phyloP scores from a whole-genome alignment of 768 basidiomycete species.

The Gloeophyllum trabeum region DNA sequence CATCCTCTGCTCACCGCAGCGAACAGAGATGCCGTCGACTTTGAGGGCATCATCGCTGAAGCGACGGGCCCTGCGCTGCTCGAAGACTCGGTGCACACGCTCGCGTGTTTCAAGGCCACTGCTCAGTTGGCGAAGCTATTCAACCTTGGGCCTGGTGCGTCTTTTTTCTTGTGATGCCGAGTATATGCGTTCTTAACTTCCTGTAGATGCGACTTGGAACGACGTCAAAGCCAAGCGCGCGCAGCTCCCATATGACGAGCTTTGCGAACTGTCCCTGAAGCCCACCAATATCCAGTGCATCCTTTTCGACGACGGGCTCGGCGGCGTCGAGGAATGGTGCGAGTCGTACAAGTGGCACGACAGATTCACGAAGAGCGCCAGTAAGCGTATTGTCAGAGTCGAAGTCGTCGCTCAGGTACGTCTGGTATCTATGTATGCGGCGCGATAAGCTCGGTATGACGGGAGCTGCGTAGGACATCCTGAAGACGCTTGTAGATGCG shows the following conservation, averaged over 20 bases:
- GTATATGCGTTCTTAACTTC: too few relatives aligned
- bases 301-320: constrained; percentile 66
- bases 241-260: constrained; percentile 34
- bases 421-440: too few relatives aligned
- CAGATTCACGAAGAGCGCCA: constrained; percentile 36
- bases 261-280: constrained; percentile 46
- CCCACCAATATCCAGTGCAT: constrained; percentile 53
- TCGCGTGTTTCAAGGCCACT: constrained; percentile 50
- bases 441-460: neutral
- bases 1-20: constrained; percentile 51
- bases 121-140: constrained; percentile 42
- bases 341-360: constrained; percentile 55
- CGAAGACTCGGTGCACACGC: constrained; percentile 39
- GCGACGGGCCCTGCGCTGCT: constrained; percentile 40
- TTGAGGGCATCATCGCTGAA: constrained; percentile 61
- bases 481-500: constrained; percentile 11
- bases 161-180: too few relatives aligned
- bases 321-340: constrained; percentile 30
- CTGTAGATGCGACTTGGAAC: constrained; percentile 41
- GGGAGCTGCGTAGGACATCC: constrained; percentile 10
- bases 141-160: constrained; percentile 18
- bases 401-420: constrained; percentile 66
- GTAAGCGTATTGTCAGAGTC: constrained; percentile 55
- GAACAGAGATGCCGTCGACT: constrained; percentile 32
- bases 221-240: constrained; percentile 38